Percentiles rank a stretch among this genome's conserved stretches.
Evolutionary conservation across 139 green algal species (phyloP).

Genomic region (Closterium sp.): DNA sequence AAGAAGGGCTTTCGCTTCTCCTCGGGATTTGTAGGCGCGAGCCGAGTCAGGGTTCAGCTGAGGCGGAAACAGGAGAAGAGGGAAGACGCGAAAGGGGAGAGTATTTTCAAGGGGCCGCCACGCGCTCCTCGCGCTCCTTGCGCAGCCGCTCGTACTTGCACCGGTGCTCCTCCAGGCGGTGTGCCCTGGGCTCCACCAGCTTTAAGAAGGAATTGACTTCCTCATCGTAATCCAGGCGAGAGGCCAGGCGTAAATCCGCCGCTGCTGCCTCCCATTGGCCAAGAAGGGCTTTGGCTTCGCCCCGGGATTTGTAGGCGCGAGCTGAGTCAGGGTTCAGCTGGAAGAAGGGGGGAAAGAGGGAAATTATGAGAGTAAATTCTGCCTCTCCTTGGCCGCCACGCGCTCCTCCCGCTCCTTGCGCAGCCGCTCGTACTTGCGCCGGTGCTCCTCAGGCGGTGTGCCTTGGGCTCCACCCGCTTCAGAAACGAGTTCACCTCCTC

Average conservation of each 20-base stretch:
- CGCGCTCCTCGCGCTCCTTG: conserved; percentile 7
- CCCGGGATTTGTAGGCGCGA: too few species aligned
- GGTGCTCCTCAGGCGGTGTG: conserved; percentile 7
- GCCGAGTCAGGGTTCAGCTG: conserved; percentile 47
- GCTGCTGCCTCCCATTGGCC: too few species aligned
- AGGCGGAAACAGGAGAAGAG: neutral
- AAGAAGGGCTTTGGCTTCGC: too few species aligned
- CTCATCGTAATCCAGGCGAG: too few species aligned
- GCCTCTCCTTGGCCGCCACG: neutral
- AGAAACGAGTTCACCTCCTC: neutral
- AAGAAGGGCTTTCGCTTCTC: conserved; percentile 26
- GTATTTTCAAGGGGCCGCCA: neutral
- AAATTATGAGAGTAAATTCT: neutral
- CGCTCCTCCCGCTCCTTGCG: conserved; percentile 13
- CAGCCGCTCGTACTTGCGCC: conserved; percentile 21
- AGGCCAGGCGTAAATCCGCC: too few species aligned
- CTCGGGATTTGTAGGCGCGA: conserved; percentile 32
- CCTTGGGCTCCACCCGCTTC: conserved; percentile 27
- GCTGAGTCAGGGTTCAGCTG: too few species aligned
- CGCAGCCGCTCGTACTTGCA: conserved; percentile 14
- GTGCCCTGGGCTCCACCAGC: conserved; percentile 23
- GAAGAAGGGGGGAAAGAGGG: neutral
- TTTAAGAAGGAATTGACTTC: too few species aligned
- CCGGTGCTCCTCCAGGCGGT: conserved; percentile 14
- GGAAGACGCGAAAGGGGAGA: neutral